Percentiles rank a stretch among this genome's conserved stretches.
Evolutionary conservation across 352 stramenopile species (phyloP).

Genomic region (Phytophthora cryptogea): DNA sequence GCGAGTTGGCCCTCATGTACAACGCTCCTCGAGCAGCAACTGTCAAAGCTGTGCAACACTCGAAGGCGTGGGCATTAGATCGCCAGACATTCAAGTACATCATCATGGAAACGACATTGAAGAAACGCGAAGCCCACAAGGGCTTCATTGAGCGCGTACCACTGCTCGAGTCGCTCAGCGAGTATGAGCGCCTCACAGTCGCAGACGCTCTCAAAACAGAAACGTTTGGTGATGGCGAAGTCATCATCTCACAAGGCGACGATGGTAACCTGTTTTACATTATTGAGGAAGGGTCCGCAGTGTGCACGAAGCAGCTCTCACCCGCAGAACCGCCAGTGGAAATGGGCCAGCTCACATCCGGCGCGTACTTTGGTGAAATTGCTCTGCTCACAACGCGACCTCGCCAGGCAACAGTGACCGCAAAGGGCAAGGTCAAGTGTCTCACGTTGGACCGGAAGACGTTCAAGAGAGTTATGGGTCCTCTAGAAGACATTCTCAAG

Average conservation of each 20-base stretch:
- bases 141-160: slow-evolving; percentile 90
- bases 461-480: slow-evolving; percentile 92
- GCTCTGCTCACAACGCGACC: slow-evolving; percentile 94
- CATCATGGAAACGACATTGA: slow-evolving; percentile 91
- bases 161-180: slow-evolving; percentile 90
- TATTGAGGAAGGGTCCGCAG: slow-evolving; percentile 82
- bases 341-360: slow-evolving; percentile 89
- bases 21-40: slow-evolving; percentile 95
- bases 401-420: slow-evolving; percentile 89
- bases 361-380: slow-evolving; percentile 97
- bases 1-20: slow-evolving; percentile 98
- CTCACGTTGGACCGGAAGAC: slow-evolving; percentile 92
- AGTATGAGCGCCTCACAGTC: slow-evolving; percentile 91
- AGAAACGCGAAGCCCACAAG: slow-evolving; percentile 88
- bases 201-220: slow-evolving; percentile 83
- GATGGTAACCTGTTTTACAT: slow-evolving; percentile 92
- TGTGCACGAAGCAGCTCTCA: slow-evolving; percentile 85
- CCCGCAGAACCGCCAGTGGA: slow-evolving; percentile 67
- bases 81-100: slow-evolving; percentile 92
- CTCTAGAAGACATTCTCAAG: slow-evolving; percentile 91
- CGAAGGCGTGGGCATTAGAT: slow-evolving; percentile 93
- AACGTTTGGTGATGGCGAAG: slow-evolving; percentile 85
- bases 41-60: slow-evolving; percentile 90
- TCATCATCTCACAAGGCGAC: slow-evolving; percentile 91
- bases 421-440: slow-evolving; percentile 86